Conservation (phyloP, 2,329 filamentous ascomycete species). For the Calonectria multiphialidica region DNA sequence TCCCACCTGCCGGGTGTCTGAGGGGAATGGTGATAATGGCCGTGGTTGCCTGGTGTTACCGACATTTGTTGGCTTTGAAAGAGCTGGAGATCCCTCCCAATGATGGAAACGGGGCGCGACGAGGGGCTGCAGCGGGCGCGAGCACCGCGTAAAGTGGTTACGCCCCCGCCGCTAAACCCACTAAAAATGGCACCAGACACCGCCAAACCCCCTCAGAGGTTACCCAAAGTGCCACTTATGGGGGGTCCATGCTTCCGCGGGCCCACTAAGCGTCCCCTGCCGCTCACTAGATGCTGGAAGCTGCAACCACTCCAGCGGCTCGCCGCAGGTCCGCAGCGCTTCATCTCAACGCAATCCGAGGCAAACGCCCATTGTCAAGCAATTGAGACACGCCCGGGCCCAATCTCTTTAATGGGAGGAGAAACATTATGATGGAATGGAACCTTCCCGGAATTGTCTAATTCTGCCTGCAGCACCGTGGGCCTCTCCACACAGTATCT, state of each 20-base stretch:
- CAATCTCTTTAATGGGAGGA: not conserved
- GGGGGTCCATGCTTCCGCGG: constrained; percentile 7
- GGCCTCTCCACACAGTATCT: constrained; percentile 5
- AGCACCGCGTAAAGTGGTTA: constrained; percentile 46
- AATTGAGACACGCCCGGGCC: constrained; percentile 32
- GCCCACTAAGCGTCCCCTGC: constrained; percentile 29
- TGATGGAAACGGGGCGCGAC: constrained; percentile 43
- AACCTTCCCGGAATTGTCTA: not conserved
- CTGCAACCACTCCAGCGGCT: constrained; percentile 37
- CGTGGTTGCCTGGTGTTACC: constrained; percentile 49
- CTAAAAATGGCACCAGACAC: constrained; percentile 32
- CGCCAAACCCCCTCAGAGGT: constrained; percentile 7
- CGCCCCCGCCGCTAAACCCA: constrained; percentile 39
- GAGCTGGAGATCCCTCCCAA: constrained; percentile 36
- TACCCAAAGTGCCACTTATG: not conserved
- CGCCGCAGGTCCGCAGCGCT: constrained; percentile 31
- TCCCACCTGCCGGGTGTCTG: constrained; percentile 29
- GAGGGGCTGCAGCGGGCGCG: constrained; percentile 41
- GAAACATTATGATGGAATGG: constrained; percentile 16
- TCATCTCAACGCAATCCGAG: constrained; percentile 12
- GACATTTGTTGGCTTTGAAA: constrained; percentile 32
- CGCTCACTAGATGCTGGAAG: constrained; percentile 26
- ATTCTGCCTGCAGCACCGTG: constrained; percentile 7
- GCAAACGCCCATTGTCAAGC: constrained; percentile 21
- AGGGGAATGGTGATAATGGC: constrained; percentile 41